Percentiles rank a stretch among this genome's conserved stretches.
These are phyloP conservation scores for Lipomyces mesembrius DNA, from an alignment of 805 yeast genomes.

Conservation along the genomic window DNA sequence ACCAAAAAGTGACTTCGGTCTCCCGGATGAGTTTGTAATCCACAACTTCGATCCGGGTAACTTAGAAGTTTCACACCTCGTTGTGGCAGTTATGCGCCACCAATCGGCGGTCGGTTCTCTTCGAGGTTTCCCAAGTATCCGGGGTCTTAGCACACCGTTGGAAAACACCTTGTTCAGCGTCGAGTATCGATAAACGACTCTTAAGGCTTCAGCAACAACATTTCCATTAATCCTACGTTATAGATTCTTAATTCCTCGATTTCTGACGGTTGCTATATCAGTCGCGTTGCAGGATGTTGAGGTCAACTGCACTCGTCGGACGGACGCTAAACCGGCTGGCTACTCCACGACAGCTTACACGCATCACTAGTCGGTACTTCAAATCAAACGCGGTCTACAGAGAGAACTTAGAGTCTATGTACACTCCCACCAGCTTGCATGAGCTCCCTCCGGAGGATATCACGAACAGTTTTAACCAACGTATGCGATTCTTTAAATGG, in stretches of 20 bases:
- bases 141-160: not conserved
- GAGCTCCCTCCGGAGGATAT: conserved; percentile 20
- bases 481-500: conserved; percentile 3
- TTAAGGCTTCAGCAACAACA: not conserved
- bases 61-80: conserved; percentile 13
- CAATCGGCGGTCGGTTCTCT: conserved; percentile 24
- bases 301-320: conserved; percentile 1
- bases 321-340: conserved; percentile 8
- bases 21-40: not conserved
- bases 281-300: conserved; percentile 11
- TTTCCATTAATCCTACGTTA: not conserved
- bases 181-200: not conserved
- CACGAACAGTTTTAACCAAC: conserved; percentile 29
- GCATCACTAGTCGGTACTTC: conserved; percentile 7
- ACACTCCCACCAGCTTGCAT: conserved; percentile 23
- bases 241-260: not conserved
- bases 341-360: not conserved
- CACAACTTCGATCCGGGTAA: conserved; percentile 5
- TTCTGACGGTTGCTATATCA: not conserved
- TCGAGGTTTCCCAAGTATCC: not conserved
- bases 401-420: conserved; percentile 8
- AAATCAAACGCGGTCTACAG: conserved; percentile 13
- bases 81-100: conserved; percentile 14
- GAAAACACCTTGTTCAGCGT: not conserved
- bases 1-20: not conserved